Evolutionary conservation across 805 yeast species (phyloP).

Genomic region (Kurtzmaniella cleridarum): DNA sequence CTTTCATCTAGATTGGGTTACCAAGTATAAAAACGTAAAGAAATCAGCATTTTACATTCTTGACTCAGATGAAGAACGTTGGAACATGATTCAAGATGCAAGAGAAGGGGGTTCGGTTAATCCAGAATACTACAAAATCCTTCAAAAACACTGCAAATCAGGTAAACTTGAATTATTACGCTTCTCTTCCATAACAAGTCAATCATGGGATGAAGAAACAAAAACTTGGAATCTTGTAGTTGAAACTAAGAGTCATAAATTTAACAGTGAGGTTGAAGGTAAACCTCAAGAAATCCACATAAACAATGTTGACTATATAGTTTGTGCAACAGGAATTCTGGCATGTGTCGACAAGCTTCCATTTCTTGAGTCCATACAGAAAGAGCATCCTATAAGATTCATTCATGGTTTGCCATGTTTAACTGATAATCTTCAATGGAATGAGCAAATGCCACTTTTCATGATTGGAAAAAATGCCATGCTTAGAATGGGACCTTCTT

Average conservation of each 20-base stretch:
- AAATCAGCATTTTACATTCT: constrained; percentile 38
- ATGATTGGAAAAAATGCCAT: constrained; percentile 41
- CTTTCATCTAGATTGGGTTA: constrained; percentile 45
- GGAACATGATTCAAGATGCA: constrained; percentile 35
- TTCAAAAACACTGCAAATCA: constrained; percentile 21
- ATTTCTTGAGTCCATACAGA: constrained; percentile 24
- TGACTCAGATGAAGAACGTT: constrained; percentile 39
- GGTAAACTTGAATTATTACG: constrained; percentile 27
- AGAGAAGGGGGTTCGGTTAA: constrained; percentile 43
- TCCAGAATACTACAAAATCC: constrained; percentile 35
- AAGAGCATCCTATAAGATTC: constrained; percentile 22
- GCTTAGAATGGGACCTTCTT: constrained; percentile 38
- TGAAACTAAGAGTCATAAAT: constrained; percentile 5
- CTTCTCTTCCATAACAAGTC: constrained; percentile 19
- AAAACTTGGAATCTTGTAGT: constrained; percentile 20
- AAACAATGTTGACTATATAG: constrained; percentile 25
- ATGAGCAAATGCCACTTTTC: constrained; percentile 30
- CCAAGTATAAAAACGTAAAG: constrained; percentile 42
- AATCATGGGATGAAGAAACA: constrained; percentile 19
- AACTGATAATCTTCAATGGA: constrained; percentile 42
- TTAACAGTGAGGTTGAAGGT: constrained; percentile 3
- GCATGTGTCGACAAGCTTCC: constrained; percentile 23
- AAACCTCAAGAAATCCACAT: constrained; percentile 1
- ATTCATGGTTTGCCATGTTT: constrained; percentile 38
- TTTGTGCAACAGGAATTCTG: constrained; percentile 38